phyloP scores from a whole-genome alignment of 257 asterid species.

The Apocynum venetum region DNA sequence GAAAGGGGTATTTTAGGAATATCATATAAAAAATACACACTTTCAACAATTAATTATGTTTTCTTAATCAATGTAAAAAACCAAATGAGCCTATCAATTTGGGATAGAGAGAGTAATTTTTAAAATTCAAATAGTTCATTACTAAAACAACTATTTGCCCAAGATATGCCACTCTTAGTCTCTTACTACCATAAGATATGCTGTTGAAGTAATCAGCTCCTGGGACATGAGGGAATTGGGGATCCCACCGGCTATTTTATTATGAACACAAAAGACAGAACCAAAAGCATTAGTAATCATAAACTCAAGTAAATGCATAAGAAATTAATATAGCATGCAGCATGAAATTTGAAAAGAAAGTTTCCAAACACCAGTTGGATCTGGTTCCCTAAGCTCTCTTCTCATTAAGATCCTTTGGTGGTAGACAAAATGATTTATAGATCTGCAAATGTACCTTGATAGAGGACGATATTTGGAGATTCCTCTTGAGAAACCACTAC shows the following conservation, averaged over 20 bases:
- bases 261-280: conserved; percentile 3
- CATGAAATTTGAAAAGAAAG: conserved; percentile 13
- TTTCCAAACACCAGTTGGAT: neutral
- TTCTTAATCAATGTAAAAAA: too few relatives aligned
- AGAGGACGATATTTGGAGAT: conserved; percentile 88
- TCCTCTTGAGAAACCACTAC: conserved; percentile 98
- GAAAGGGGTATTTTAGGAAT: too few relatives aligned
- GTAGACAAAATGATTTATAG: neutral
- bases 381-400: neutral
- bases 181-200: conserved; percentile 64
- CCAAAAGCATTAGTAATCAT: conserved; percentile 8
- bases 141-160: neutral
- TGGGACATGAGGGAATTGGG: conserved; percentile 58
- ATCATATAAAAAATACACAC: too few relatives aligned
- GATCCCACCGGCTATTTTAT: conserved; percentile 72
- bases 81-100: too few relatives aligned
- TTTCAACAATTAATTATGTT: too few relatives aligned
- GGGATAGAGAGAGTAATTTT: neutral
- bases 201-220: conserved; percentile 62
- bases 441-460: conserved; percentile 58
- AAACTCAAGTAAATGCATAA: conserved; percentile 8
- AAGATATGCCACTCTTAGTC: conserved; percentile 42
- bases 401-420: conserved; percentile 1
- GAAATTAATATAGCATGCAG: neutral
- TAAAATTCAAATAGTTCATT: neutral